Conservation (phyloP, 768 basidiomycete species). For the Xerocomellus intermedius region DNA sequence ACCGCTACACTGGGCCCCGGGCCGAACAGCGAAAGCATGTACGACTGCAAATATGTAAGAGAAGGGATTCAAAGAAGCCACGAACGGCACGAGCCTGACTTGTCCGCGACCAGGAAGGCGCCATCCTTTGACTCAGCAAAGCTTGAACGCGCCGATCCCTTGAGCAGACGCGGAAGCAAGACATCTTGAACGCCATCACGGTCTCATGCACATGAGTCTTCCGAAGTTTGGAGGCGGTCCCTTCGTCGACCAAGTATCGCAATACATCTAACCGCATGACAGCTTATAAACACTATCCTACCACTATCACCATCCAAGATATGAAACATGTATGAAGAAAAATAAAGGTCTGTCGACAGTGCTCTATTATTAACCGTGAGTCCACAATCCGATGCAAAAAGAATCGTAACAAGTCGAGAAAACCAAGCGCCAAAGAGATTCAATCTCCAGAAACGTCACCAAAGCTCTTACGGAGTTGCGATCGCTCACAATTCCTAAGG, state of each 20-base stretch:
- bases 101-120: no score
- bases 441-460: constrained; percentile 2
- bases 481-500: constrained; percentile 32
- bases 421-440: constrained; percentile 5
- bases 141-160: no score
- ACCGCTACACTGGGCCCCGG: no score
- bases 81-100: no score
- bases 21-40: no score
- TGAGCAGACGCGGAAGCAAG: no score
- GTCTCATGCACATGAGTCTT: no score
- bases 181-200: no score
- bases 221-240: neutral
- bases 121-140: no score
- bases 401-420: neutral
- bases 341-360: constrained; percentile 1
- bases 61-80: no score
- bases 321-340: neutral
- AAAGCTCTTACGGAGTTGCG: neutral
- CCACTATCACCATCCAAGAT: neutral
- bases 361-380: constrained; percentile 17
- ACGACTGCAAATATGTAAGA: no score
- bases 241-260: neutral
- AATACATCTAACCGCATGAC: neutral
- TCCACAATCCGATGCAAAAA: constrained; percentile 21
- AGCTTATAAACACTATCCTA: constrained; percentile 2